Base-by-base conservation (phyloP, 2,329 filamentous ascomycete genomes). In the Penicillium expansum region DNA sequence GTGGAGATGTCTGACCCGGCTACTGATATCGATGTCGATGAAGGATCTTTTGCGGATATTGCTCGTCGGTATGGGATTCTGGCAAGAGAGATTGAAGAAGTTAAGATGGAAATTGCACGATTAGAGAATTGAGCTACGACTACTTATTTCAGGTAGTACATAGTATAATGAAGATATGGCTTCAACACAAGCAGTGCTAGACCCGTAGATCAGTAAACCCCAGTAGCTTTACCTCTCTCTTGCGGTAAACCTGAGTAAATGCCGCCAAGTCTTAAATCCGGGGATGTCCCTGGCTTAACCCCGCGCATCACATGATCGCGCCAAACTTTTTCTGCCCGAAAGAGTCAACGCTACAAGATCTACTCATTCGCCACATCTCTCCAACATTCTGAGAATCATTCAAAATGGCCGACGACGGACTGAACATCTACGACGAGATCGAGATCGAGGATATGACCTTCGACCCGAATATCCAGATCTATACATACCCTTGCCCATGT, bases 361-460 rank as follows among this genome's bases (percentile, higher is more conserved):
- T 30, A 37, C 27, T 48, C 18, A 35, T 49, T 51, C 20, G 48
- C 42, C 50, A 56, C 54, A 52, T 38, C 14, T 48, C n/a, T 44
- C 24, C 24, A 45, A 51, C 44, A 18, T 22, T 8, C 18, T 3
- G 14, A 35, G 18, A 20, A 43, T 33, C 11, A 39, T 54, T 42
- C 54, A 77, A 64, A 55, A 87, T 87, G 85, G 81, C 85, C 35
- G 86, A 87, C 71, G 71, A 88, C 62, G 81, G 84, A 52, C 76
- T 88, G 56, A 86, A 88, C 65, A 90, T 96, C 73, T 97, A 97
- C 80, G 93, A 97, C 71, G 93, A 97, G 77, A 93, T 97, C 76
- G 93, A 97, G 75, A 97, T 97, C 79, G 93, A 97, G 76, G 94
- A 99, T 77, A 96, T 97, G 92, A 94, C 90, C 69, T 97, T 85